Evolutionary conservation across 768 basidiomycete species (phyloP), one percentile per base, ranked within the genome.

Genomic region (Lyophyllum shimeji): DNA sequence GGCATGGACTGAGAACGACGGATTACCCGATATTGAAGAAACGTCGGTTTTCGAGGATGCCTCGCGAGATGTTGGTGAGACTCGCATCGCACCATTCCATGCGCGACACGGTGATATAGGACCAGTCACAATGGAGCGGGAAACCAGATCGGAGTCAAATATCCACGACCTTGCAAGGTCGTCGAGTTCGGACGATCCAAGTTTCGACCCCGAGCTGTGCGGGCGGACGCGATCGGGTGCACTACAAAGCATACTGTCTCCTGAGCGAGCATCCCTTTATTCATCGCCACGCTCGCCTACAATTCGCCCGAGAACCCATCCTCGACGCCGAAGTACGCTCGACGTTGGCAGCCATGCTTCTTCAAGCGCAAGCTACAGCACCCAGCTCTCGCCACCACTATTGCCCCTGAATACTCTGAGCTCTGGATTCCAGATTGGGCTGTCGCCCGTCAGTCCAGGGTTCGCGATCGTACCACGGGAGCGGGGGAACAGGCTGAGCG

Each of bases 381-480:
- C 40, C 11, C 43, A 45, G 46, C 33, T 60, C 17, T 52, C 67
- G 50, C 53, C 60, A 33, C 66, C 63, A 9, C 67, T 73, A 40
- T 69, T 72, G n/a, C 69, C 71, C 23, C 67, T 74, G 11, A 71
- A 73, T 48, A 66, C 75, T 9, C 60, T 81, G 18, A 75, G 78
- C 13, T 60, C 74, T 3, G 89, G 87, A 7, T 84, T 91, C 71
- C 84, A 86, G 61, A 90, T 91, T 60, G 89, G 89, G 4, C 64
- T 91, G 39, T 88, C 87, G 23, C 86, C 89, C 15, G 72, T 86
- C 52, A 88, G 86, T 62, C 89, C 89, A 29, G 89, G 89, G n/a
- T 91, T 90, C 61, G 76, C 79, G n/a, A 78, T 89, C 45, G 74
- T 83, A 50, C 86, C 86, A 20, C 68, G 72, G 46, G 78, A 82